phyloP scores from a whole-genome alignment of 441 rosid genomes.

The Adansonia madagascariensis region DNA sequence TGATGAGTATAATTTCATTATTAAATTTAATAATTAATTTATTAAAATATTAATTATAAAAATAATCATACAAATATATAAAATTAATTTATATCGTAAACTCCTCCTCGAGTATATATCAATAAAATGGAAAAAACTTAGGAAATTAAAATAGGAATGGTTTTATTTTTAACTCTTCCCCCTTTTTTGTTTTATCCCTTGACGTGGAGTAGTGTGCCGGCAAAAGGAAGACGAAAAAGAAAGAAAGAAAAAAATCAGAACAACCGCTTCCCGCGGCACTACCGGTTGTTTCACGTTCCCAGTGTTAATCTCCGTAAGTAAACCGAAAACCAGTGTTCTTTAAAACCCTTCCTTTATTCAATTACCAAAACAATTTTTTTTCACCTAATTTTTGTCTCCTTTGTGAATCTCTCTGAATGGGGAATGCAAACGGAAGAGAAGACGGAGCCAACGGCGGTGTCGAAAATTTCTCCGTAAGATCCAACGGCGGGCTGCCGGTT shows the following conservation, averaged over 20 bases:
- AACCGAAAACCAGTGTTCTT: conserved; percentile 8
- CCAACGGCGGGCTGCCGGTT: conserved; percentile 38
- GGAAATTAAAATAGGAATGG: conserved; percentile 12
- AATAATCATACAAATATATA: no score
- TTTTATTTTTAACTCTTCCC: background rate
- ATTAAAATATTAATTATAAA: no score
- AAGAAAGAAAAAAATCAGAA: background rate
- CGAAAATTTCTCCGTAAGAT: conserved; percentile 39
- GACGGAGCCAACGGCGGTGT: conserved; percentile 33
- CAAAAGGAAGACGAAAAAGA: background rate
- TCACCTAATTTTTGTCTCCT: background rate
- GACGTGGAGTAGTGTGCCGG: no score
- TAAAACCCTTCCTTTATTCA: background rate
- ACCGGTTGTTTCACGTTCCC: conserved; percentile 6
- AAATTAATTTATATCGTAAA: no score
- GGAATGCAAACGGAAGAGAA: conserved; percentile 71
- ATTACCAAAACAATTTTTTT: background rate
- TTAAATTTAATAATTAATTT: no score
- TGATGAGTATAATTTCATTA: no score
- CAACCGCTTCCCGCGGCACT: conserved; percentile 10
- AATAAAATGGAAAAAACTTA: no score
- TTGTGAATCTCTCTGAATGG: conserved; percentile 42
- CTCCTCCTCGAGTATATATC: no score
- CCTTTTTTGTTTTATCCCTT: background rate
- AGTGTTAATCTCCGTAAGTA: conserved; percentile 15